Conservation (phyloP, 2,329 filamentous ascomycete species). For the Colletotrichum scovillei region DNA sequence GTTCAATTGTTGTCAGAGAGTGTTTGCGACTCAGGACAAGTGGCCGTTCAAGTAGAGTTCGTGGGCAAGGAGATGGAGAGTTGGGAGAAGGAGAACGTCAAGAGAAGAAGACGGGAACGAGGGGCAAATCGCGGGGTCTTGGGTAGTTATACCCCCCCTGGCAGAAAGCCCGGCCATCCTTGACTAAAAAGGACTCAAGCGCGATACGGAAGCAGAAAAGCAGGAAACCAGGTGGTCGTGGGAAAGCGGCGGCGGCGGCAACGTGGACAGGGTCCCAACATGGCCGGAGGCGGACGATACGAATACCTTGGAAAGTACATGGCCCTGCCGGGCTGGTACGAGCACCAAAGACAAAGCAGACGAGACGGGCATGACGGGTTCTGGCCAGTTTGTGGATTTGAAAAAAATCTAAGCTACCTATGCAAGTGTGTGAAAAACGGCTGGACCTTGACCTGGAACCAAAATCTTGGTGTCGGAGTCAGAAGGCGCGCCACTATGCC, state of each 20-base stretch:
- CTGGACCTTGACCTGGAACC: slow-evolving; percentile 32
- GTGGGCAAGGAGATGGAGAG: slow-evolving; percentile 7
- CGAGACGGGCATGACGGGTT: background rate
- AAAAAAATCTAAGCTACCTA: background rate
- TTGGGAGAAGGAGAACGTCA: slow-evolving; percentile 17
- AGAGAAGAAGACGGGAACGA: slow-evolving; percentile 30
- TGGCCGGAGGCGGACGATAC: slow-evolving; percentile 20
- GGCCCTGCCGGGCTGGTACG: background rate
- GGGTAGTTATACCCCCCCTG: slow-evolving; percentile 30
- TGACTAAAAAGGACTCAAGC: slow-evolving; percentile 21
- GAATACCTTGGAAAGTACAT: background rate
- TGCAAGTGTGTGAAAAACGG: too few relatives aligned
- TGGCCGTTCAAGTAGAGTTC: slow-evolving; percentile 26
- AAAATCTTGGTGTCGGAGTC: slow-evolving; percentile 34
- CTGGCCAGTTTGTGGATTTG: background rate
- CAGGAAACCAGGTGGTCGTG: background rate
- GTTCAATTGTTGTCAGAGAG: slow-evolving; percentile 25
- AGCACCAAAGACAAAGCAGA: background rate
- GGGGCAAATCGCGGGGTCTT: slow-evolving; percentile 37
- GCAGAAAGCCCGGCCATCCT: slow-evolving; percentile 2
- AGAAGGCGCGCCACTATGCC: slow-evolving; percentile 30
- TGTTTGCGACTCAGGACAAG: slow-evolving; percentile 27
- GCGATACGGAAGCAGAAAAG: slow-evolving; percentile 28
- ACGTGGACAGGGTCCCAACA: slow-evolving; percentile 7
- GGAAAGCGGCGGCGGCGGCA: slow-evolving; percentile 14